Evolutionary conservation across 352 stramenopile genomes (phyloP), one percentile per base, ranked within the genome.

Genomic region (Paralagenidium karlingii): DNA sequence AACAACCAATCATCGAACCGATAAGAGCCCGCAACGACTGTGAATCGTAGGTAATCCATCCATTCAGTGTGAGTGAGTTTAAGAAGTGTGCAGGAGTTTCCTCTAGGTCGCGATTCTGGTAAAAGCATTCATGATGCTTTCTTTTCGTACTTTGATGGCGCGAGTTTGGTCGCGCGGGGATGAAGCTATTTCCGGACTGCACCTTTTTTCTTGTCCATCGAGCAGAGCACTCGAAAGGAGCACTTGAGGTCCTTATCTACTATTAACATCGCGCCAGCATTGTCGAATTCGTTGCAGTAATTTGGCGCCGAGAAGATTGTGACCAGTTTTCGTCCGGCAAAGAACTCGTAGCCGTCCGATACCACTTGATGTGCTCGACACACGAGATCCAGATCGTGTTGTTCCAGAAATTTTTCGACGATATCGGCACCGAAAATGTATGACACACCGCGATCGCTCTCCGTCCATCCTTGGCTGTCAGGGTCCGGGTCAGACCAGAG

Each of bases 221-320:
- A 89, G 31, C 63, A 76, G 18, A 89, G 58, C 33, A 91, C 69
- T 58, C 89, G 89, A 54, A 92, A 92, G 22, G 54, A 82, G 51
- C 76, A 89, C 19, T 50, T 57, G 40, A 93, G 66, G 20, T 39
- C 63, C 41, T 83, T 69, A 55, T 86, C 73, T 5, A 89, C 73
- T 22, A 71, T 62, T 11, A 93, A 52, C 54, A 93, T 91, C 0
- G 71, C 74, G 21, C 95, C 96, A n/a, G 95, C 94, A 56, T 99
- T 99, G 63, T 99, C 96, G 59, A 99, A 99, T 71, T 99, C 96
- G 43, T 97, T 97, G 66, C 96, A 99, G 63, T 99, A 99, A 66
- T 99, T 99, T 10, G 96, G 96, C 7, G 96, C 96, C 15, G 94
- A 99, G 56, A 99, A 99, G 39, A 99, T 84, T 11, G 96, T 99